A percentile compares a stretch with the other conserved stretches of the same genome.
Evolutionary conservation across 768 basidiomycete species (phyloP).

Genomic region (Boletus fagicola): DNA sequence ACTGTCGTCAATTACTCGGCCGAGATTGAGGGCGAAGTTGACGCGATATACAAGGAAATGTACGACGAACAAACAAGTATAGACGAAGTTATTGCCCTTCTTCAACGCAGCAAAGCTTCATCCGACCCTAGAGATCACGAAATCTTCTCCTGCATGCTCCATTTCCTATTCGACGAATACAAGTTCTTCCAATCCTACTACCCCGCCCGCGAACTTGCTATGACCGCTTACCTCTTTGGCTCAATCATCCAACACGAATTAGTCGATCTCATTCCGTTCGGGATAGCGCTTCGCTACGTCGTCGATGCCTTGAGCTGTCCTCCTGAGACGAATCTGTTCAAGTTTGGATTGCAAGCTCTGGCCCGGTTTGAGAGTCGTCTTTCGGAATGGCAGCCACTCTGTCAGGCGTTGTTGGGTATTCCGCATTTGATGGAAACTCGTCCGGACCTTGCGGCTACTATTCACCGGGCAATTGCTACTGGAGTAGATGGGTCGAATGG

Average conservation of each 20-base stretch:
- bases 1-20: slow-evolving; percentile 82
- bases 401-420: slow-evolving; percentile 83
- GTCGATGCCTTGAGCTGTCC: slow-evolving; percentile 90
- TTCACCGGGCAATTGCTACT: slow-evolving; percentile 67
- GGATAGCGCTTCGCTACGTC: slow-evolving; percentile 95
- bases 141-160: slow-evolving; percentile 98
- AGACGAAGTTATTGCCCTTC: slow-evolving; percentile 88
- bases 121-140: slow-evolving; percentile 85
- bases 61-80: slow-evolving; percentile 93
- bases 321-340: slow-evolving; percentile 90
- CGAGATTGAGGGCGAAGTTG: slow-evolving; percentile 92
- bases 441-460: slow-evolving; percentile 71
- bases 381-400: slow-evolving; percentile 89
- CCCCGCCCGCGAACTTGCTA: slow-evolving; percentile 87
- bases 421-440: slow-evolving; percentile 83
- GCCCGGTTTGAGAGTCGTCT: slow-evolving; percentile 83
- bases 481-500: slow-evolving; percentile 44
- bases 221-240: slow-evolving; percentile 96
- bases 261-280: slow-evolving; percentile 90
- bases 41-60: slow-evolving; percentile 96
- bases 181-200: slow-evolving; percentile 98
- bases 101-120: slow-evolving; percentile 83
- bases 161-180: slow-evolving; percentile 99
- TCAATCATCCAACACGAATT: slow-evolving; percentile 92
- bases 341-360: slow-evolving; percentile 91